A percentile compares a stretch with the other conserved stretches of the same genome.
Conservation (phyloP, 306 rosid genomes). For the Echinosophora koreensis region DNA sequence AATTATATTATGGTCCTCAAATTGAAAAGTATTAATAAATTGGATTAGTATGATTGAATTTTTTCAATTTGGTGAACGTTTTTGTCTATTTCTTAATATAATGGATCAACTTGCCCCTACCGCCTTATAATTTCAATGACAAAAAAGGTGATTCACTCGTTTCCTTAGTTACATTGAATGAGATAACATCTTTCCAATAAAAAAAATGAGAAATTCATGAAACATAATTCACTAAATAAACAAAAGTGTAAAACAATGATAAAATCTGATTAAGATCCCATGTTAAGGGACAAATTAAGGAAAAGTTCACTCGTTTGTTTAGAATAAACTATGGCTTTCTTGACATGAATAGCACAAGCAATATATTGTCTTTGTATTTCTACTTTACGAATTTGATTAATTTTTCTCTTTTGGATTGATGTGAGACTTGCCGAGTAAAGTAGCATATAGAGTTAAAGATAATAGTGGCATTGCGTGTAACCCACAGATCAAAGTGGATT, state of each 20-base stretch:
- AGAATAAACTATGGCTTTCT: not conserved
- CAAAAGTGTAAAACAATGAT: not conserved
- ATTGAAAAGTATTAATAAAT: no score
- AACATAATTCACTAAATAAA: no score
- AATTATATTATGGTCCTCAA: no score
- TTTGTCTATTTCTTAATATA: no score
- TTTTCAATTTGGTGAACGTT: no score
- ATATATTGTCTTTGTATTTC: not conserved
- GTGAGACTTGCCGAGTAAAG: not conserved
- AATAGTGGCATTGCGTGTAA: slow-evolving; percentile 45
- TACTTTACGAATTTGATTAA: slow-evolving; percentile 14
- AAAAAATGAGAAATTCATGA: not conserved
- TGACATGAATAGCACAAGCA: not conserved
- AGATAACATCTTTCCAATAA: no score
- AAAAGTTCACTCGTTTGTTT: not conserved
- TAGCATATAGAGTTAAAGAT: not conserved
- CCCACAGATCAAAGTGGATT: slow-evolving; percentile 27
- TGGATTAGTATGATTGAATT: no score
- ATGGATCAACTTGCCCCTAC: no score
- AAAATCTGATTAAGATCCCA: not conserved
- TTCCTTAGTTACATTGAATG: no score
- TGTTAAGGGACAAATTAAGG: not conserved
- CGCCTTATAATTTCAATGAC: no score
- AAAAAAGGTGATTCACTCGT: no score
- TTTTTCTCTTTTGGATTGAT: not conserved